Conservation (phyloP, 208 protist species). For the Herpetomonas tarakana region DNA sequence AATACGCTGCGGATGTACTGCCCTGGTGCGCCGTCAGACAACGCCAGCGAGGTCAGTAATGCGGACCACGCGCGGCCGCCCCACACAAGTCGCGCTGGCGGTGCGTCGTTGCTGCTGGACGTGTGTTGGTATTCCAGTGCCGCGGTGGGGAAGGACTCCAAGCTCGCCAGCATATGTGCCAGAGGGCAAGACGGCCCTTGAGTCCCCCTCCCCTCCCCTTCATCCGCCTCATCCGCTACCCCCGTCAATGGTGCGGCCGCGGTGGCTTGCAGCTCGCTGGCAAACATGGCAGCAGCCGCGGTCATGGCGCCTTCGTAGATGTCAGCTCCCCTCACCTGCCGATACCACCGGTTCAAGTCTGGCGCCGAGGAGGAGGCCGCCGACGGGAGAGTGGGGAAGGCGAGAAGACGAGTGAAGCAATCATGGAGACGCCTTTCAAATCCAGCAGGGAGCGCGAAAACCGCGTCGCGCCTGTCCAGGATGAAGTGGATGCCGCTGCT, state of each 20-base stretch:
- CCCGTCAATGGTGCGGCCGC: constrained; percentile 1
- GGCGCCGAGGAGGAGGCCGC: constrained; percentile 3
- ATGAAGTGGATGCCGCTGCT: neutral
- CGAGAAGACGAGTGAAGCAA: neutral
- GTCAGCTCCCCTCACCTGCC: neutral
- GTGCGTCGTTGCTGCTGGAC: neutral
- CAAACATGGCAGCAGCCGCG: constrained; percentile 9
- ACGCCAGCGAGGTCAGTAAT: constrained; percentile 14
- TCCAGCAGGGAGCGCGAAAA: neutral
- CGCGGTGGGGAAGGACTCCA: no score
- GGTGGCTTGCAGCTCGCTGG: constrained; percentile 11
- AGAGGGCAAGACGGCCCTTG: no score
- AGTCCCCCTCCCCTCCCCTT: no score
- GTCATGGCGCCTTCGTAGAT: constrained; percentile 18
- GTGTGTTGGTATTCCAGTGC: neutral
- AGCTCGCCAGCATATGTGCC: no score
- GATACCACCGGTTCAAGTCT: no score
- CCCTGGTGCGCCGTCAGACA: constrained; percentile 20
- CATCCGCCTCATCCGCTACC: neutral
- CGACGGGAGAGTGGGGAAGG: neutral
- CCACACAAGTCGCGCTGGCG: neutral
- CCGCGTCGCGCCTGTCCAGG: neutral
- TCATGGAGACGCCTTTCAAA: neutral
- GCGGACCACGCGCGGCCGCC: constrained; percentile 16
- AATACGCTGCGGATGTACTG: constrained; percentile 32